Percentiles rank a stretch among this genome's conserved stretches.
Evolutionary conservation across 2,329 filamentous ascomycete genomes (phyloP).

Genomic region (Fusarium palustre): DNA sequence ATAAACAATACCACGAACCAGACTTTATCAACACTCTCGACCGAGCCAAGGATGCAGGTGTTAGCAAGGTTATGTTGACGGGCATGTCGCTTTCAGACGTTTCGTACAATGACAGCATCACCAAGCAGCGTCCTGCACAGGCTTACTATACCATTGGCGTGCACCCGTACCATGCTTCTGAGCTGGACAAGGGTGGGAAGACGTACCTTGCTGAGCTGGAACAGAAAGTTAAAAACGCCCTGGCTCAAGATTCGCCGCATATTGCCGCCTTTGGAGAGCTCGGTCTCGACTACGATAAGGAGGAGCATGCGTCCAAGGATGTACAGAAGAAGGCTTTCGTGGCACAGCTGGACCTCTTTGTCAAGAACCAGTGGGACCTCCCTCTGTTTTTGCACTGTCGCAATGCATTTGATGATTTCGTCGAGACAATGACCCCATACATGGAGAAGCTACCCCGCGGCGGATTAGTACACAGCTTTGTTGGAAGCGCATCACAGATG

Average conservation of each 20-base stretch:
- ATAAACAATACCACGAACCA: conserved; percentile 60
- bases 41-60: conserved; percentile 55
- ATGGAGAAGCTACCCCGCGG: conserved; percentile 41
- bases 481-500: conserved; percentile 42
- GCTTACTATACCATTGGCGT: conserved; percentile 62
- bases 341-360: conserved; percentile 44
- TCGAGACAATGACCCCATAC: conserved; percentile 55
- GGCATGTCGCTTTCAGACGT: conserved; percentile 54
- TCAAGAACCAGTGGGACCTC: conserved; percentile 42
- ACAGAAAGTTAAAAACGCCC: conserved; percentile 41
- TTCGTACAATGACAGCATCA: conserved; percentile 46
- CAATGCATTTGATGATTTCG: conserved; percentile 46
- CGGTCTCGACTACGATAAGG: conserved; percentile 62
- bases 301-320: conserved; percentile 56
- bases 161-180: conserved; percentile 62
- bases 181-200: conserved; percentile 53
- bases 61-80: conserved; percentile 56
- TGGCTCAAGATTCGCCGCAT: conserved; percentile 44
- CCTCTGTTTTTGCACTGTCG: conserved; percentile 46
- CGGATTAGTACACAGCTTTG: conserved; percentile 46
- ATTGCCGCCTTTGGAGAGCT: conserved; percentile 62
- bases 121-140: conserved; percentile 45
- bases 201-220: conserved; percentile 41
- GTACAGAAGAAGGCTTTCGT: conserved; percentile 43
- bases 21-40: conserved; percentile 59